Conservation (phyloP, 2,329 filamentous ascomycete genomes). For the Cyclaneusma minus region DNA sequence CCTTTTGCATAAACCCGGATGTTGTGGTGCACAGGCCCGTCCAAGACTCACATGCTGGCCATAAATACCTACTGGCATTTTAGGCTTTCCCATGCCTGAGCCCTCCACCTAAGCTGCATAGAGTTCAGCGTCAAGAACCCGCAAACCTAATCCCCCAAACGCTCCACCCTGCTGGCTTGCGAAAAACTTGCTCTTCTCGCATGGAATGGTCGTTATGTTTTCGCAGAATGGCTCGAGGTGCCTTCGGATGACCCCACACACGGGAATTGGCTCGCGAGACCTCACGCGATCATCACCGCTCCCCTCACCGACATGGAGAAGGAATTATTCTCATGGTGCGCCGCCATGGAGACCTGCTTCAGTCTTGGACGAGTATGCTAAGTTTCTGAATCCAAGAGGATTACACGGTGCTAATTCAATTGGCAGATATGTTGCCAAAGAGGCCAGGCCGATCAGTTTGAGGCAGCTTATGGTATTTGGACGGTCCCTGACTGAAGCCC, state of each 20-base stretch:
- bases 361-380: conserved; percentile 45
- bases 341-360: conserved; percentile 46
- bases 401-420: conserved; percentile 6
- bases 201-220: conserved; percentile 21
- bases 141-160: conserved; percentile 1
- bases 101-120: no score
- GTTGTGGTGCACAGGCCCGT: no score
- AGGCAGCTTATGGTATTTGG: conserved; percentile 97
- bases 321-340: no score
- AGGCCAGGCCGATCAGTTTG: conserved; percentile 88
- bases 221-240: conserved; percentile 17
- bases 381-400: no score
- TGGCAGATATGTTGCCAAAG: conserved; percentile 75
- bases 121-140: no score
- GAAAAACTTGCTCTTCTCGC: conserved; percentile 3
- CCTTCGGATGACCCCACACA: conserved; percentile 13
- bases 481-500: conserved; percentile 75
- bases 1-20: no score
- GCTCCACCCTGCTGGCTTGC: conserved; percentile 1
- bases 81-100: no score
- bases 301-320: conserved; percentile 34
- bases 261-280: conserved; percentile 5
- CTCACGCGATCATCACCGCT: conserved; percentile 7
- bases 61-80: no score
- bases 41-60: no score